phyloP scores from a whole-genome alignment of 2,329 filamentous ascomycete genomes.

The Blastomyces parvus region DNA sequence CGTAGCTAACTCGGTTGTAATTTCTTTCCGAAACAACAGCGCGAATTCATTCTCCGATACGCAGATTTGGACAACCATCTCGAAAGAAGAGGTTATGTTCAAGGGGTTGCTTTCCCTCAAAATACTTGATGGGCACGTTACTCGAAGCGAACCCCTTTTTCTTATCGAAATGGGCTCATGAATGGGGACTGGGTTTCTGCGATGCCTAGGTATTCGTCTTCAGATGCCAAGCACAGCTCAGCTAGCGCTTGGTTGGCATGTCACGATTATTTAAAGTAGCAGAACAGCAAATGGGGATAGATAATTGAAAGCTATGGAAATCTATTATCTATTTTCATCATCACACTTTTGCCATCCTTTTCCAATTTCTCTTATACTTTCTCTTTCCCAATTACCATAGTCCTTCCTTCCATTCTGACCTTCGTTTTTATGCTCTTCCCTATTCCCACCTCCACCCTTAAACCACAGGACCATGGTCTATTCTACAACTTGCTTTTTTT shows the following conservation, averaged over 20 bases:
- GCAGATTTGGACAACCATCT: slow-evolving; percentile 42
- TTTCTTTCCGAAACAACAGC: slow-evolving; percentile 22
- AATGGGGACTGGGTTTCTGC: neutral
- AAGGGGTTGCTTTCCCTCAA: slow-evolving; percentile 28
- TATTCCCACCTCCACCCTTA: neutral
- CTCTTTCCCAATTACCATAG: neutral
- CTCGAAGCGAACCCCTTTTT: too few relatives aligned
- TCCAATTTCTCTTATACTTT: neutral
- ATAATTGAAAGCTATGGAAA: slow-evolving; percentile 1
- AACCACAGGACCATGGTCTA: neutral
- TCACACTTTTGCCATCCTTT: neutral
- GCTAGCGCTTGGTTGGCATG: slow-evolving; percentile 1
- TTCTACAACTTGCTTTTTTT: neutral
- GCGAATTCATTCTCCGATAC: slow-evolving; percentile 42
- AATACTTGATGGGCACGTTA: slow-evolving; percentile 11
- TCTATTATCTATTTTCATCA: neutral
- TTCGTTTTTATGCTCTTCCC: neutral
- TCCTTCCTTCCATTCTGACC: neutral
- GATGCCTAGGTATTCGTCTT: neutral
- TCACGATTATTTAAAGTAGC: neutral
- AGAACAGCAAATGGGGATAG: neutral
- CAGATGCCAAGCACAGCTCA: neutral
- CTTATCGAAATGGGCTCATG: neutral
- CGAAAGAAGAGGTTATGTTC: slow-evolving; percentile 30
- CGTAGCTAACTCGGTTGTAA: too few relatives aligned